Evolutionary conservation across 441 rosid species (phyloP).

Genomic region (Gossypium schwendimanii): DNA sequence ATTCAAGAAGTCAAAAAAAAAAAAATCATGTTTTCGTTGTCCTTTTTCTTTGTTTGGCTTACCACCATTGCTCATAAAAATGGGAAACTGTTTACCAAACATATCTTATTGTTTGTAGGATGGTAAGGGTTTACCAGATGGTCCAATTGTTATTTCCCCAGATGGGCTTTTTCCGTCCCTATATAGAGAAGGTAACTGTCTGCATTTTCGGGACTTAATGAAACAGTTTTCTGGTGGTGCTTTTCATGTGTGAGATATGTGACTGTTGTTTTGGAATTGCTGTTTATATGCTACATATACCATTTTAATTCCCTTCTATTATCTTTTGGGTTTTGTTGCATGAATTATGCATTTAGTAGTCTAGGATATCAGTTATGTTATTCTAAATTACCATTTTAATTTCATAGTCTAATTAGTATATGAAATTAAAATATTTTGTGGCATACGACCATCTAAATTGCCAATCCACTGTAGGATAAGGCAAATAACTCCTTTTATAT

Average conservation of each 20-base stretch:
- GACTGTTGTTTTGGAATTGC: not conserved
- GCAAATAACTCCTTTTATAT: not conserved
- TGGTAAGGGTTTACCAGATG: constrained; percentile 90
- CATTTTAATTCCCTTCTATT: not conserved
- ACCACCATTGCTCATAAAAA: not conserved
- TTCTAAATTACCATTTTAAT: too few species aligned
- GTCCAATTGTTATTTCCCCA: constrained; percentile 94
- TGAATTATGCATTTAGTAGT: not conserved
- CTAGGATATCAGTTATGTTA: not conserved
- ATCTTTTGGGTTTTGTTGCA: not conserved
- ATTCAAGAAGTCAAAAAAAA: constrained; percentile 2
- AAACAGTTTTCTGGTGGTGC: constrained; percentile 1
- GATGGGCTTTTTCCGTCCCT: constrained; percentile 94
- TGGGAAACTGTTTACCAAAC: not conserved
- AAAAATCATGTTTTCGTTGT: not conserved
- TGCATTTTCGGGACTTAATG: not conserved
- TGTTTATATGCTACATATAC: not conserved
- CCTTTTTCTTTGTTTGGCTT: not conserved
- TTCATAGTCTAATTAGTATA: too few species aligned
- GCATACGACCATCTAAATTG: not conserved
- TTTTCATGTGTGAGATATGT: not conserved
- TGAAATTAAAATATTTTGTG: too few species aligned
- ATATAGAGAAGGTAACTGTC: constrained; percentile 73
- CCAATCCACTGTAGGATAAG: not conserved
- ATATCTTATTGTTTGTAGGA: constrained; percentile 40